Conservation (phyloP, 2,329 filamentous ascomycete species). For the Trichoderma pleuroti region DNA sequence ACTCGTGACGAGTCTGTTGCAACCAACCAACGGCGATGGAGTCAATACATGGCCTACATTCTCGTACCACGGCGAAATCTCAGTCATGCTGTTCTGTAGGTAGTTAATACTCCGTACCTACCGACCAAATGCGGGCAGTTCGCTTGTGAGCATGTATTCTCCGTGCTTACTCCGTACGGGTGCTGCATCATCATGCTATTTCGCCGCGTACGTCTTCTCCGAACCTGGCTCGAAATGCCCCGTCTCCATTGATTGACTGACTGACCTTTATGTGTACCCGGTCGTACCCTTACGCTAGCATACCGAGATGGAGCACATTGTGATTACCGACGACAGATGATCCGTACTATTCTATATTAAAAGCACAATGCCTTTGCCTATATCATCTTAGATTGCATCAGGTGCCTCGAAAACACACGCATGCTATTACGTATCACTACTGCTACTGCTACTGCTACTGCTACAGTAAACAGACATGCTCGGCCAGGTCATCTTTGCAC, state of each 20-base stretch:
- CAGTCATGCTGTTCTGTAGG: background rate
- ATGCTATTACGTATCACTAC: background rate
- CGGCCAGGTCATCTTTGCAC: background rate
- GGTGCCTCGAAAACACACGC: background rate
- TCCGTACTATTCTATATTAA: constrained; percentile 8
- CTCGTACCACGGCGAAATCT: background rate
- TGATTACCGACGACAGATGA: background rate
- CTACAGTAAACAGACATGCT: no score
- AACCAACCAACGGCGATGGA: background rate
- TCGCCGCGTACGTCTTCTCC: background rate
- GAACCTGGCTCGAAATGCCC: background rate
- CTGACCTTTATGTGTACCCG: background rate
- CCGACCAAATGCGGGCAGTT: background rate
- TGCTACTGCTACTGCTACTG: background rate
- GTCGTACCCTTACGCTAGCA: background rate
- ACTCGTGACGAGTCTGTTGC: background rate
- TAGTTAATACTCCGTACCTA: no score
- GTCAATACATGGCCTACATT: background rate
- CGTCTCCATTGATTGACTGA: background rate
- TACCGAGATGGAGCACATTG: background rate
- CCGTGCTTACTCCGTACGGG: background rate
- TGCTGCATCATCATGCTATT: background rate
- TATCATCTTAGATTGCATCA: background rate
- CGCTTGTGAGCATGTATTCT: background rate
- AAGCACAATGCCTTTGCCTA: background rate